These are phyloP conservation scores for Coelastrella sp. DNA, from an alignment of 139 green algal species.

Conservation along the genomic window DNA sequence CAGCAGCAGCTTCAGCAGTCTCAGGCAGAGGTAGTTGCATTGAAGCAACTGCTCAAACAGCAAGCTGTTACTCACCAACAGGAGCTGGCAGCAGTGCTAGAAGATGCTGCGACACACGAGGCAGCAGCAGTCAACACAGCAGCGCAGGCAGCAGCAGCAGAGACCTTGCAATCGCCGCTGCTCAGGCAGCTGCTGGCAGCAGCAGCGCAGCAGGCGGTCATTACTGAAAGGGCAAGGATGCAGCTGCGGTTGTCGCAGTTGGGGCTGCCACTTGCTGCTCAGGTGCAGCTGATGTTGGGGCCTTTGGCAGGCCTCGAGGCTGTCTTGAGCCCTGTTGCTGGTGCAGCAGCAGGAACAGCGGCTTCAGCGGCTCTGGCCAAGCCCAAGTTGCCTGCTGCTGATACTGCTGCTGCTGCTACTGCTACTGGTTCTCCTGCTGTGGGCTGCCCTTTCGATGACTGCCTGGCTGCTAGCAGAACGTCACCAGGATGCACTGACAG, in stretches of 20 bases:
- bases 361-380: not conserved
- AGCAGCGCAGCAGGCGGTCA: constrained; percentile 32
- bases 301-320: not conserved
- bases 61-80: constrained; percentile 13
- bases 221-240: constrained; percentile 4
- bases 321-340: not conserved
- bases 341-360: not conserved
- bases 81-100: constrained; percentile 29
- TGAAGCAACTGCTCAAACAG: constrained; percentile 12
- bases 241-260: constrained; percentile 36
- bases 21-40: not conserved
- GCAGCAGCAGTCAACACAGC: constrained; percentile 21
- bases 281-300: constrained; percentile 30
- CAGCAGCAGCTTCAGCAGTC: constrained; percentile 17
- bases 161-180: constrained; percentile 17
- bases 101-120: constrained; percentile 40
- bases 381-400: not conserved
- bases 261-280: not conserved
- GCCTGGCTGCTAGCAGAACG: not conserved
- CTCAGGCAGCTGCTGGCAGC: constrained; percentile 25
- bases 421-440: not conserved
- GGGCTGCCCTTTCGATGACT: not conserved
- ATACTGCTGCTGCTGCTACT: not conserved
- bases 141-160: not conserved
- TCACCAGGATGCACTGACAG: not conserved